Percentiles rank a stretch among this genome's conserved stretches.
These are phyloP conservation scores for Populus trichocarpa DNA, from an alignment of 441 rosid genomes.

Conservation along the genomic window DNA sequence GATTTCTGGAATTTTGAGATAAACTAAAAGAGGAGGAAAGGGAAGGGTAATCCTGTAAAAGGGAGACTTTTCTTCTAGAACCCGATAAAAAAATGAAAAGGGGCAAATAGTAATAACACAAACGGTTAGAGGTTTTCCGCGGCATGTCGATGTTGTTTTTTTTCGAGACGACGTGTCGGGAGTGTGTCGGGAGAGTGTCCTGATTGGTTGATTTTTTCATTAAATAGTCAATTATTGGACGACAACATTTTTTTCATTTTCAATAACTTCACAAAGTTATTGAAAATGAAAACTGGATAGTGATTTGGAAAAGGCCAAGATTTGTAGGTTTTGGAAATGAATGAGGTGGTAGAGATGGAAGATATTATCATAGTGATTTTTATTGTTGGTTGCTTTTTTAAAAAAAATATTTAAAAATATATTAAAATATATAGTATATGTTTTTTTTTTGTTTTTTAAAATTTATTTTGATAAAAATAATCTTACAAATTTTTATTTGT, in stretches of 20 bases:
- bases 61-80: not conserved
- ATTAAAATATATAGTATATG: too few species aligned
- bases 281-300: not conserved
- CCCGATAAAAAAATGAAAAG: not conserved
- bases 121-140: not conserved
- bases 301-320: not conserved
- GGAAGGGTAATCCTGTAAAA: not conserved
- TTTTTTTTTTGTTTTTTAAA: too few species aligned
- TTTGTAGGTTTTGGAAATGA: too few species aligned
- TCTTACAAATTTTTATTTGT: too few species aligned
- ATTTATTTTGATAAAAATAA: too few species aligned
- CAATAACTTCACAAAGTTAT: not conserved
- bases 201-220: conserved; percentile 16
- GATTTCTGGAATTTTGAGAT: too few species aligned
- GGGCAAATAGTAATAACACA: not conserved
- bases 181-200: not conserved
- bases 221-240: not conserved
- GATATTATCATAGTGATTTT: not conserved
- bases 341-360: not conserved
- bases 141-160: conserved; percentile 28
- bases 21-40: not conserved
- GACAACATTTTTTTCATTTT: not conserved
- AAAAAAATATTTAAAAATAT: too few species aligned
- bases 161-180: not conserved
- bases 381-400: too few species aligned